A percentile compares a stretch with the other conserved stretches of the same genome.
phyloP scores from a whole-genome alignment of 768 basidiomycete species.

The Exidia glandulosa region DNA sequence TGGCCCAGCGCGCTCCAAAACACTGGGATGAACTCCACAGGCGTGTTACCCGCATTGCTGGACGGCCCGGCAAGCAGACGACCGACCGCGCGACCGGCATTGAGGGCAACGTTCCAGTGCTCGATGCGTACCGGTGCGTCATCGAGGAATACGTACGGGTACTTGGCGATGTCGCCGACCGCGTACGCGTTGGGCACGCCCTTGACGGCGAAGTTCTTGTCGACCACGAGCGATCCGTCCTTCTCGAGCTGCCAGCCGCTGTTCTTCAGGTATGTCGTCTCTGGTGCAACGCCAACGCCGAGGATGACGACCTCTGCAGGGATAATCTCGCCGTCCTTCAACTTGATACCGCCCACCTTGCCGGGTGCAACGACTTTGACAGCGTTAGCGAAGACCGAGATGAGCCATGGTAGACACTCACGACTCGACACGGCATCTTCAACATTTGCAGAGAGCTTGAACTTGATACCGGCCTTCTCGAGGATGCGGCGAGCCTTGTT shows the following conservation, averaged over 20 bases:
- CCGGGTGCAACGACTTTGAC: slow-evolving; percentile 4
- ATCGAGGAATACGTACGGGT: slow-evolving; percentile 49
- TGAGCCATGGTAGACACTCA: not conserved
- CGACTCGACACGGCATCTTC: not conserved
- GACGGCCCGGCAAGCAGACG: slow-evolving; percentile 57
- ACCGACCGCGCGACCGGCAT: slow-evolving; percentile 78
- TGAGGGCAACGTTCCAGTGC: slow-evolving; percentile 90
- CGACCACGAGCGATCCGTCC: slow-evolving; percentile 68
- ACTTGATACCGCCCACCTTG: slow-evolving; percentile 51
- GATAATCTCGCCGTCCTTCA: slow-evolving; percentile 49
- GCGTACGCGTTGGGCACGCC: slow-evolving; percentile 50
- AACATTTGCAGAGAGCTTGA: not conserved
- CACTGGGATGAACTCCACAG: slow-evolving; percentile 71
- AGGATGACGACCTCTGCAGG: slow-evolving; percentile 71
- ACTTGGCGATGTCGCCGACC: slow-evolving; percentile 74
- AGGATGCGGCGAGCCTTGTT: slow-evolving; percentile 11
- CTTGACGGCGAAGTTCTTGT: slow-evolving; percentile 56
- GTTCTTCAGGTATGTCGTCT: slow-evolving; percentile 67
- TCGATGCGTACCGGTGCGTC: slow-evolving; percentile 50
- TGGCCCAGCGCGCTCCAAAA: slow-evolving; percentile 92
- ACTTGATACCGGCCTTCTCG: not conserved
- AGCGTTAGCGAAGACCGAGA: too few relatives aligned
- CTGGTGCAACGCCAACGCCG: slow-evolving; percentile 79
- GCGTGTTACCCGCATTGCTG: slow-evolving; percentile 19
- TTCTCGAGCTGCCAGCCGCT: slow-evolving; percentile 52